Evolutionary conservation across 1,284 basidiomycete species (phyloP).

Genomic region (Leccinum angustisporum): DNA sequence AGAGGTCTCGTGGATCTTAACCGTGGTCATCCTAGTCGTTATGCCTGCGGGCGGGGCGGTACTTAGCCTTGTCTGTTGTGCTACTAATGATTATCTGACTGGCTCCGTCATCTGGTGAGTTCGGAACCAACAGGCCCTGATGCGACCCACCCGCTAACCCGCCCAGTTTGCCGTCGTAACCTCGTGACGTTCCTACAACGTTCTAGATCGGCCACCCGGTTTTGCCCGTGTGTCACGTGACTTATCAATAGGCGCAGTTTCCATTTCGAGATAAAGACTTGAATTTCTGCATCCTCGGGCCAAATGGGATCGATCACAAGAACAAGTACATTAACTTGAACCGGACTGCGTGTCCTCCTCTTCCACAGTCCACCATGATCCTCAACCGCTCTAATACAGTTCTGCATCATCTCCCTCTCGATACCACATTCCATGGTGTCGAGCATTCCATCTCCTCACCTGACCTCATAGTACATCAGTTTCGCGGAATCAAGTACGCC

Average conservation of each 20-base stretch:
- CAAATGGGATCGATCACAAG: slow-evolving; percentile 29
- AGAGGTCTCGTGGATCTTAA: background rate
- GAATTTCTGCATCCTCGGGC: slow-evolving; percentile 20
- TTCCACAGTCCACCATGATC: slow-evolving; percentile 25
- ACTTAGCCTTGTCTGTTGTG: background rate
- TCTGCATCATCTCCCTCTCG: slow-evolving; percentile 52
- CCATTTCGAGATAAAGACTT: slow-evolving; percentile 24
- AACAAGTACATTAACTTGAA: slow-evolving; percentile 14
- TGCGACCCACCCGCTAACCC: background rate
- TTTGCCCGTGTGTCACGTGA: slow-evolving; percentile 27
- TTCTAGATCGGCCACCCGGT: slow-evolving; percentile 13
- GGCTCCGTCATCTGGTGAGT: background rate
- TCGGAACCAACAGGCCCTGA: background rate
- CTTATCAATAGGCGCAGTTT: slow-evolving; percentile 16
- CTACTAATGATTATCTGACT: background rate
- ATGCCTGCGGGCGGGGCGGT: background rate
- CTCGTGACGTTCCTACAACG: slow-evolving; percentile 7
- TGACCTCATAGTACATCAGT: slow-evolving; percentile 62
- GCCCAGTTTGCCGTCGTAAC: slow-evolving; percentile 13
- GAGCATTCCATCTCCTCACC: slow-evolving; percentile 58
- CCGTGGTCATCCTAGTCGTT: background rate
- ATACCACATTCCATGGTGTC: slow-evolving; percentile 64
- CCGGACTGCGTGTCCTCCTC: background rate
- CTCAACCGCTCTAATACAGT: slow-evolving; percentile 22
- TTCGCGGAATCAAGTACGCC: slow-evolving; percentile 73